A percentile compares a stretch with the other conserved stretches of the same genome.
phyloP scores from a whole-genome alignment of 1,284 basidiomycete genomes.

The Ustilago trichophora region DNA sequence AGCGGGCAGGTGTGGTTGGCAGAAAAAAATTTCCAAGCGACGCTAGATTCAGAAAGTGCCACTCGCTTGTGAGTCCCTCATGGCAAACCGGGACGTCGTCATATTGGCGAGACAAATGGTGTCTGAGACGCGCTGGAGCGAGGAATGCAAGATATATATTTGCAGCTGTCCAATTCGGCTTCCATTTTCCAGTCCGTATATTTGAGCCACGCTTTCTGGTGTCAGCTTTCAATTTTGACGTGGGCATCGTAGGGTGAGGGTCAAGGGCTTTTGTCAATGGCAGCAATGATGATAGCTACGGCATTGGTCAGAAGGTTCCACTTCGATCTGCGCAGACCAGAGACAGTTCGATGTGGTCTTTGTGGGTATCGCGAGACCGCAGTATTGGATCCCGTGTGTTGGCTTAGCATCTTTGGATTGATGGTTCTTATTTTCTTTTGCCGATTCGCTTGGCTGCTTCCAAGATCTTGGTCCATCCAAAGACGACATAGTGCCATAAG shows the following conservation, averaged over 20 bases:
- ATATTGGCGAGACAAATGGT: conserved; percentile 32
- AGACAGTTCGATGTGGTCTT: background rate
- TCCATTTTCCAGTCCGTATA: background rate
- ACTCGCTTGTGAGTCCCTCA: conserved; percentile 1
- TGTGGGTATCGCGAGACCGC: background rate
- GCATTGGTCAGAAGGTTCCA: background rate
- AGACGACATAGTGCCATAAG: too few species aligned
- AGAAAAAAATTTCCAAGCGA: too few species aligned
- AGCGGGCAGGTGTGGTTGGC: too few species aligned
- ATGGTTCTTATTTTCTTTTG: too few species aligned
- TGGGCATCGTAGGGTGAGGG: too few species aligned
- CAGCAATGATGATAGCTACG: background rate
- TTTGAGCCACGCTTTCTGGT: background rate
- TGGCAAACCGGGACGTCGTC: conserved; percentile 3
- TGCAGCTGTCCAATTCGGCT: conserved; percentile 12
- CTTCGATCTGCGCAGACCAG: background rate
- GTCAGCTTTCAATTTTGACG: background rate
- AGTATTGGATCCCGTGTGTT: background rate
- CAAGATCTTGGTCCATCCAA: too few species aligned
- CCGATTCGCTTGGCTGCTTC: too few species aligned
- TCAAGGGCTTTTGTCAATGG: background rate
- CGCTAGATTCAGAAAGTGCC: conserved; percentile 29
- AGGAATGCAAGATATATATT: conserved; percentile 24
- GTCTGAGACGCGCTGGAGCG: conserved; percentile 30
- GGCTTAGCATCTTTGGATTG: too few species aligned